Conservation (phyloP, 2,329 filamentous ascomycete species). For the Didymella pinodella region DNA sequence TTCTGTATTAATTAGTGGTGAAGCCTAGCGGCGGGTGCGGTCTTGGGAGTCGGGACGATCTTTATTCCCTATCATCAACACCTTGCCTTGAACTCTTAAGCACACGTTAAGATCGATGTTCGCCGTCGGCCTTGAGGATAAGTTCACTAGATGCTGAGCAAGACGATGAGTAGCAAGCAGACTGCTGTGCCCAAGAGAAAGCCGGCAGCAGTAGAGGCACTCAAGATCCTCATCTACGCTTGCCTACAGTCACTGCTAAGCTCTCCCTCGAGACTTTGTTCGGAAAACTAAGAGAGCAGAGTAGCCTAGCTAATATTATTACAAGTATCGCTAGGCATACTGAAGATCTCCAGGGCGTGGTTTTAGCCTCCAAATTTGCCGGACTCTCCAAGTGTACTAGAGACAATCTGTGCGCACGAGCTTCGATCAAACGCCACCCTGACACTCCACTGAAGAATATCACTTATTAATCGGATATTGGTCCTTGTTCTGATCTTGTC, state of each 20-base stretch:
- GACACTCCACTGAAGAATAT: neutral
- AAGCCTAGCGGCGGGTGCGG: neutral
- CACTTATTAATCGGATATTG: neutral
- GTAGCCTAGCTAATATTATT: no score
- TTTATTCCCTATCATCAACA: conserved; percentile 10
- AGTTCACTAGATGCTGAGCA: neutral
- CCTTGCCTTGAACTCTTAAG: neutral
- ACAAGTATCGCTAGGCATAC: no score
- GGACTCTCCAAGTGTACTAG: no score
- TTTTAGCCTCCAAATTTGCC: no score
- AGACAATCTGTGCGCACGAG: neutral
- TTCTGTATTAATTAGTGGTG: conserved; percentile 1
- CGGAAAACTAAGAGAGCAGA: no score
- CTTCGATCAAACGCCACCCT: neutral
- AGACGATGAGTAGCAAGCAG: neutral
- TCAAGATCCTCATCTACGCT: no score
- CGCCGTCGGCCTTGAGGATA: neutral
- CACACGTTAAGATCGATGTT: neutral
- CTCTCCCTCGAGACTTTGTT: no score
- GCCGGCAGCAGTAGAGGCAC: no score
- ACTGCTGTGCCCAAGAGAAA: no score
- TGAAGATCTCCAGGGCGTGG: no score
- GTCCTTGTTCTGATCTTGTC: neutral
- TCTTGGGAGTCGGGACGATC: neutral
- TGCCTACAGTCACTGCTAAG: no score